phyloP scores from a whole-genome alignment of 495 filamentous ascomycete species.

The Viridothelium virens region DNA sequence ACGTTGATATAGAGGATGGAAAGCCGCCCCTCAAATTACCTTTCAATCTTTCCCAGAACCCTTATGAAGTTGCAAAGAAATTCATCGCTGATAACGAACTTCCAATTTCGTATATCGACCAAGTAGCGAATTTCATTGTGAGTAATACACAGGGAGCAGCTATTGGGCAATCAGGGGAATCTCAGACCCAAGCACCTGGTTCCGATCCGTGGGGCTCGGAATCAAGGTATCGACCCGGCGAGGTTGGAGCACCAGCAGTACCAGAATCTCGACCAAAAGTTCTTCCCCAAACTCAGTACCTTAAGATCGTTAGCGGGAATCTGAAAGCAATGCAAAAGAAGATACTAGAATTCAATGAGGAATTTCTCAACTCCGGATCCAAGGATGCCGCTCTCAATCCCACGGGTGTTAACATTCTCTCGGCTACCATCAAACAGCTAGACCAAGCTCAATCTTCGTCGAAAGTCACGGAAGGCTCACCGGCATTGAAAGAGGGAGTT shows the following conservation, averaged over 20 bases:
- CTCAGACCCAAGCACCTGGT: constrained; percentile 38
- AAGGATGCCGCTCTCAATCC: constrained; percentile 70
- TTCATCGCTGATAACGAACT: constrained; percentile 90
- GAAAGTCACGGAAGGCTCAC: neutral
- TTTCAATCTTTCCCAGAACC: constrained; percentile 86
- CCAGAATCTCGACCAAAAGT: constrained; percentile 47
- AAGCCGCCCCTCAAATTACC: constrained; percentile 90
- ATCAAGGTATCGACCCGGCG: constrained; percentile 67
- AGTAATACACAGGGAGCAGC: constrained; percentile 81
- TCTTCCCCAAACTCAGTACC: constrained; percentile 76
- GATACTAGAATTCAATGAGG: constrained; percentile 60
- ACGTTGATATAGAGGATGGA: constrained; percentile 95
- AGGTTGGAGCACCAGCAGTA: constrained; percentile 37
- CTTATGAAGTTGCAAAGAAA: constrained; percentile 83
- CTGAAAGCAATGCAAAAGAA: constrained; percentile 63
- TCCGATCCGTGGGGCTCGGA: constrained; percentile 72
- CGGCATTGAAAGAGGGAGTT: neutral
- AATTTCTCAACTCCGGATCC: constrained; percentile 56
- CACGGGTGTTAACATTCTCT: constrained; percentile 53
- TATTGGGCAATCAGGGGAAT: constrained; percentile 47
- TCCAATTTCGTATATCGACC: constrained; percentile 81
- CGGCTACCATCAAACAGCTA: constrained; percentile 48
- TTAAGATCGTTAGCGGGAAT: constrained; percentile 59
- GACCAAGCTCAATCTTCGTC: constrained; percentile 30
- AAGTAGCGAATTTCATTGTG: constrained; percentile 89